Base-by-base conservation (phyloP, 768 basidiomycete genomes). In the Xerocomellus intermedius region DNA sequence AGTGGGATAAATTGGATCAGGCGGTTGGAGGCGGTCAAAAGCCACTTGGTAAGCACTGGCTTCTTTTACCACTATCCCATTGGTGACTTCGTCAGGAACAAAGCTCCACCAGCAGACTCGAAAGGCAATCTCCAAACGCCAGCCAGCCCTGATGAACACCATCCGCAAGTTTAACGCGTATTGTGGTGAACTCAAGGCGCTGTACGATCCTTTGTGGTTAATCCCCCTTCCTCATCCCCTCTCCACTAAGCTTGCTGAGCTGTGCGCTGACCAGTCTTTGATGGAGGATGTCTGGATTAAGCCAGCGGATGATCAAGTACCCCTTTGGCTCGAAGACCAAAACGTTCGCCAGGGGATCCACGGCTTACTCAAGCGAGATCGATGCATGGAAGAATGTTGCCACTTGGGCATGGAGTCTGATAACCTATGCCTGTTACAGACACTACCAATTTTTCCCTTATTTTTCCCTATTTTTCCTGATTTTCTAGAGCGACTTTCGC, bases 1-100 rank as follows among this genome's bases (percentile, higher is more conserved):
- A 54, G 21, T 54, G 53, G 47, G 41, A 54, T 7, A 54, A 35
- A 42, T 28, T 54, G 1, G 41, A 54, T 22, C 47, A 37, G 28
- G 53, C 53, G 1, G 41, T 54, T 26, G 47, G 53, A 2, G 35
- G 53, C 2, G 26, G 5, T 4, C 42, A 55, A 13, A 50, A 55
- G 30, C 42, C 54, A 1, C 37, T 55, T 6, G 42, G 48, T 54
- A 33, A 33, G n/a, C 5, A 48, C 3, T 4, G 17, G 5, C 7
- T 37, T n/a, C 37, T 37, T 17, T 41, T 21, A 41, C 3, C 12
- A 48, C 5, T 2, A 10, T 8, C 5, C 3, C 13, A 19, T 33
- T 21, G 13, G 2, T 36, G 4, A 24, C 16, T 42, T 16, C 21
- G 10, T 38, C n/a, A 49, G 48, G 48, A 26, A 49, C 5, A 2